Conservation (phyloP, 257 asterid genomes). For the Ocimum tenuiflorum region DNA sequence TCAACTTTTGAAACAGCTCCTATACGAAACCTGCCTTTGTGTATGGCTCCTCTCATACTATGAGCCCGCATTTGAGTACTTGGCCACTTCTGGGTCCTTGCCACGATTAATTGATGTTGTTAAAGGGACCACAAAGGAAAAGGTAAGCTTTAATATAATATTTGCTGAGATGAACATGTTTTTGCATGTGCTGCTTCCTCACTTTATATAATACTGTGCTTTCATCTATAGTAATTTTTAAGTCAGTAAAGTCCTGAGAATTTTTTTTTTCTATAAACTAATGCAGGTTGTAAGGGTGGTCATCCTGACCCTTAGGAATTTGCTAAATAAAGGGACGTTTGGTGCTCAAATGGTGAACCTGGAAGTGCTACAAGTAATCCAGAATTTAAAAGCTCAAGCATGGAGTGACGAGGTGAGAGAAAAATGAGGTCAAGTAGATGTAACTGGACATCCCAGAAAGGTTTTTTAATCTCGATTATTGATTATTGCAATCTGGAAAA, state of each 20-base stretch:
- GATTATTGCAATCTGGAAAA: not conserved
- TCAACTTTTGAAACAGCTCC: constrained; percentile 54
- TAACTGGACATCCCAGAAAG: not conserved
- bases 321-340: constrained; percentile 71
- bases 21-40: constrained; percentile 83
- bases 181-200: constrained; percentile 15
- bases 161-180: too few species aligned
- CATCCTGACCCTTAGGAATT: constrained; percentile 71
- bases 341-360: constrained; percentile 81
- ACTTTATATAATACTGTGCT: constrained; percentile 2
- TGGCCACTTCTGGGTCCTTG: constrained; percentile 70
- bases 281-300: constrained; percentile 85
- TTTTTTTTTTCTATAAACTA: constrained; percentile 13
- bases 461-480: not conserved
- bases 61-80: constrained; percentile 76
- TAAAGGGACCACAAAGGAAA: constrained; percentile 89
- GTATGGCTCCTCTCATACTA: constrained; percentile 88
- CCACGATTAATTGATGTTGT: constrained; percentile 70
- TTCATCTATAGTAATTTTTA: not conserved
- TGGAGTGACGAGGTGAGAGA: constrained; percentile 87
- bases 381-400: constrained; percentile 82
- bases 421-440: too few species aligned
- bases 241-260: not conserved
- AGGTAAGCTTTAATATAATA: constrained; percentile 35
- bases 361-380: constrained; percentile 75